Conservation (phyloP, 163 green algal genomes). For the Prototheca cutis region DNA sequence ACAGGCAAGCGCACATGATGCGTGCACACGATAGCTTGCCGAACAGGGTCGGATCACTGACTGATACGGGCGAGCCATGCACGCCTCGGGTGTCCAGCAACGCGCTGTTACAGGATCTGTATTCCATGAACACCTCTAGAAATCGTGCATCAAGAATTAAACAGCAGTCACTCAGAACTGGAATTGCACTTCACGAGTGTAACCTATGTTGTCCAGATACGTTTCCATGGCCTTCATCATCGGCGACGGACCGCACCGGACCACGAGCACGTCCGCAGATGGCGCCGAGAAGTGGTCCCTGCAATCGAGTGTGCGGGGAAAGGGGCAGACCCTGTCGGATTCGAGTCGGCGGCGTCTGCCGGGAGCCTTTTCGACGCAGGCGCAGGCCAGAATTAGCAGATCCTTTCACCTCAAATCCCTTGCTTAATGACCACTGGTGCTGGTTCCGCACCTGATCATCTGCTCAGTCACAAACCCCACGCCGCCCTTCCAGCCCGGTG, state of each 20-base stretch:
- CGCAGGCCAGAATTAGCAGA: background rate
- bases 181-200: slow-evolving; percentile 58
- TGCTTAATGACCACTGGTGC: slow-evolving; percentile 2
- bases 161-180: slow-evolving; percentile 50
- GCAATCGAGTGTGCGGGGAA: no score
- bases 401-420: background rate
- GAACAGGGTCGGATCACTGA: no score
- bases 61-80: no score
- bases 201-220: slow-evolving; percentile 55
- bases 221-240: slow-evolving; percentile 78
- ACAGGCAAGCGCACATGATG: no score
- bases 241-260: slow-evolving; percentile 67
- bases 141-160: no score
- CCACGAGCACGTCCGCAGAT: slow-evolving; percentile 38
- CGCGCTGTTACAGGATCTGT: no score
- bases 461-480: slow-evolving; percentile 66
- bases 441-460: slow-evolving; percentile 46
- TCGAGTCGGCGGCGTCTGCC: no score
- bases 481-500: slow-evolving; percentile 51
- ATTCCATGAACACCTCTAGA: no score
- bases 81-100: no score
- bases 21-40: no score
- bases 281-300: slow-evolving; percentile 48
- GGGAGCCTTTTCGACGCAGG: no score
- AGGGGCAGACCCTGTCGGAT: no score